phyloP scores from a whole-genome alignment of 2,329 filamentous ascomycete species.

The Verticillium longisporum region DNA sequence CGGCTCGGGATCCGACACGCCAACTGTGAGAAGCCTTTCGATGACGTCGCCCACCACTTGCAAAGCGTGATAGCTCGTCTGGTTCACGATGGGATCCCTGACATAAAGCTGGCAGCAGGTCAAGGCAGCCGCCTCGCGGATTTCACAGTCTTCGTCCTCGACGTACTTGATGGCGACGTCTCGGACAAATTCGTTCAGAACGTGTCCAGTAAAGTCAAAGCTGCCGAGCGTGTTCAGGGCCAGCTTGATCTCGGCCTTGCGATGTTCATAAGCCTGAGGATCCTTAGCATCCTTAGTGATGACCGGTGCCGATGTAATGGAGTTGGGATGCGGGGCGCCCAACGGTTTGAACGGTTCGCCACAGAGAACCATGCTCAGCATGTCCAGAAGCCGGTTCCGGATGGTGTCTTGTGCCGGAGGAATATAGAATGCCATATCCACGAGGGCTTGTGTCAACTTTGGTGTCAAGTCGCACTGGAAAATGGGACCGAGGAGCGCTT shows the following conservation, averaged over 20 bases:
- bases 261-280: constrained; percentile 69
- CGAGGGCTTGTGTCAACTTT: constrained; percentile 87
- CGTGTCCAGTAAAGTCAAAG: constrained; percentile 89
- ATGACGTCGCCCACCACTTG: constrained; percentile 98
- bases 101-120: constrained; percentile 98
- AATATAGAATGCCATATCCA: constrained; percentile 99
- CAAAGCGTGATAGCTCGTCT: constrained; percentile 93
- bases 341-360: constrained; percentile 88
- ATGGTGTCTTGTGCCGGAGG: constrained; percentile 89
- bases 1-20: constrained; percentile 84
- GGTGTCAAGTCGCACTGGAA: constrained; percentile 94
- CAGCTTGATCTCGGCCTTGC: constrained; percentile 83
- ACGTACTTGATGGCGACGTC: constrained; percentile 98
- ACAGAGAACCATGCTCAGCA: constrained; percentile 89
- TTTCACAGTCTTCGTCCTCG: constrained; percentile 89
- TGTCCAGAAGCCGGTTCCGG: constrained; percentile 87
- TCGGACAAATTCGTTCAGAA: constrained; percentile 95
- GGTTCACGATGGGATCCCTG: constrained; percentile 92
- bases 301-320: constrained; percentile 72
- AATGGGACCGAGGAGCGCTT: constrained; percentile 88
- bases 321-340: constrained; percentile 78
- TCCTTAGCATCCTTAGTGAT: constrained; percentile 85
- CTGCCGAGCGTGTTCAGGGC: constrained; percentile 94
- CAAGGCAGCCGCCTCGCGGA: constrained; percentile 86
- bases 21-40: constrained; percentile 90